These are phyloP conservation scores for Candida labiduridarum DNA, from an alignment of 1,139 yeast genomes.

Conservation along the genomic window DNA sequence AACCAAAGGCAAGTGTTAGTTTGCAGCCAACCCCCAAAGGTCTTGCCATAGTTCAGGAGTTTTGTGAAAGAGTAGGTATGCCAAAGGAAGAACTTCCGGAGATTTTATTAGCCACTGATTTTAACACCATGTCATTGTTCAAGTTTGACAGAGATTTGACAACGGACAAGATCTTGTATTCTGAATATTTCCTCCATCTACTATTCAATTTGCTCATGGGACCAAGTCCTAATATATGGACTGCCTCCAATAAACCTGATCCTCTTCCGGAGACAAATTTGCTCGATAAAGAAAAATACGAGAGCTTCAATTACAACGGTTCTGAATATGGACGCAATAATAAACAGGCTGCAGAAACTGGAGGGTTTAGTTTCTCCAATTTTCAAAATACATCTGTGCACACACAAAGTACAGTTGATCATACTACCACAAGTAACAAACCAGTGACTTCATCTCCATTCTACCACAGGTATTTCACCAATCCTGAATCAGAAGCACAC, in stretches of 20 bases:
- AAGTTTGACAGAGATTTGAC: slow-evolving; percentile 65
- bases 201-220: slow-evolving; percentile 72
- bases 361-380: slow-evolving; percentile 9
- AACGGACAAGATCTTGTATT: slow-evolving; percentile 64
- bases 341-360: not conserved
- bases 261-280: slow-evolving; percentile 6
- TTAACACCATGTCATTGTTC: slow-evolving; percentile 75
- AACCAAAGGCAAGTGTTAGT: slow-evolving; percentile 40
- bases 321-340: not conserved
- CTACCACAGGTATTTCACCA: slow-evolving; percentile 76
- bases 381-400: not conserved
- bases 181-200: slow-evolving; percentile 65
- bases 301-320: not conserved
- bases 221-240: slow-evolving; percentile 67
- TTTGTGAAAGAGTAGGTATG: slow-evolving; percentile 61
- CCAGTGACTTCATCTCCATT: slow-evolving; percentile 46
- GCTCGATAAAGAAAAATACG: not conserved
- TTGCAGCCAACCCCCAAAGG: slow-evolving; percentile 96
- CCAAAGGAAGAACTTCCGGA: slow-evolving; percentile 37
- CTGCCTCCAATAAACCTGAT: slow-evolving; percentile 47
- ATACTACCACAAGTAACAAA: not conserved
- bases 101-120: slow-evolving; percentile 49
- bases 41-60: slow-evolving; percentile 64
- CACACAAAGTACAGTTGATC: no score
- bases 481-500: slow-evolving; percentile 86